Conservation (phyloP, 2,329 filamentous ascomycete genomes). For the Ustulina deusta region DNA sequence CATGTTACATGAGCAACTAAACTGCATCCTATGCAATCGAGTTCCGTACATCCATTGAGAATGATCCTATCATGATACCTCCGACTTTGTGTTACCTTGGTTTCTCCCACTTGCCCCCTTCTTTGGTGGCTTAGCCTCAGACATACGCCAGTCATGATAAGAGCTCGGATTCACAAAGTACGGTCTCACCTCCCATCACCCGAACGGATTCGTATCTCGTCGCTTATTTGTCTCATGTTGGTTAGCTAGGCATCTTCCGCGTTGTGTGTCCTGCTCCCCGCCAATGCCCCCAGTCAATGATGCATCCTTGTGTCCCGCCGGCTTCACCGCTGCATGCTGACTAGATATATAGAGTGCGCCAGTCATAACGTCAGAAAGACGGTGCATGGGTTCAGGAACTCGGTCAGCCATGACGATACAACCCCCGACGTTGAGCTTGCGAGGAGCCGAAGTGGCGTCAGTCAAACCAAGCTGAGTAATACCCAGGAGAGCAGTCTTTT, state of each 20-base stretch:
- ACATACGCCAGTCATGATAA: background rate
- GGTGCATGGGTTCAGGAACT: slow-evolving; percentile 17
- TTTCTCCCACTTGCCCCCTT: background rate
- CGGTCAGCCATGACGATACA: slow-evolving; percentile 16
- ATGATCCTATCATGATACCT: background rate
- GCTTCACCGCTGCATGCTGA: slow-evolving; percentile 32
- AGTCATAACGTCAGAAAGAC: slow-evolving; percentile 30
- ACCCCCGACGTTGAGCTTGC: slow-evolving; percentile 11
- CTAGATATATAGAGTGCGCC: slow-evolving; percentile 10
- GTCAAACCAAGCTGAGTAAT: slow-evolving; percentile 24
- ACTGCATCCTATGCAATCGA: background rate
- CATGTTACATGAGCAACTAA: background rate
- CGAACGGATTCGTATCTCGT: background rate
- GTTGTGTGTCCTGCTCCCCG: background rate
- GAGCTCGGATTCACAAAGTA: background rate
- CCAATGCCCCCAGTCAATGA: background rate
- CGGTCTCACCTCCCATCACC: background rate
- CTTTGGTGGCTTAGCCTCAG: background rate
- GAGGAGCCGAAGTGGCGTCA: slow-evolving; percentile 5
- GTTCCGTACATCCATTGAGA: background rate
- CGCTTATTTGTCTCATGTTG: background rate
- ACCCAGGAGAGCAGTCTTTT: slow-evolving; percentile 3
- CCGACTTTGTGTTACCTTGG: background rate
- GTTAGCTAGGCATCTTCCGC: background rate
- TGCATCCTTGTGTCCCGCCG: slow-evolving; percentile 3